These are phyloP conservation scores for Pyronema domesticum DNA, from an alignment of 495 filamentous ascomycete genomes.

Conservation along the genomic window DNA sequence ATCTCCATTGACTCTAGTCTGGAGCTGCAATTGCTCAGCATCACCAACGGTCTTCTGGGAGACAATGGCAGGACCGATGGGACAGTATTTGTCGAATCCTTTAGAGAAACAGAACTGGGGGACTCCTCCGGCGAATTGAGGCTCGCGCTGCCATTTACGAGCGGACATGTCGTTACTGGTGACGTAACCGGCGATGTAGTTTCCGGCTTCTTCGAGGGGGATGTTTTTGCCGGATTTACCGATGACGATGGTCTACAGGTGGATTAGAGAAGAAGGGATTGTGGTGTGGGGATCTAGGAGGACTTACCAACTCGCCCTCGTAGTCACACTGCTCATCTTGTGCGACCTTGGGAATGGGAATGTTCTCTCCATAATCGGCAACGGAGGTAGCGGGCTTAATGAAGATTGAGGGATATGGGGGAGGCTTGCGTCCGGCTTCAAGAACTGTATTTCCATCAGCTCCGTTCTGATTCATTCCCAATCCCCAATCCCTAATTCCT, in stretches of 20 bases:
- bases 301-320: slow-evolving; percentile 49
- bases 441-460: background rate
- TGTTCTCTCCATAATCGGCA: slow-evolving; percentile 34
- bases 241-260: slow-evolving; percentile 41
- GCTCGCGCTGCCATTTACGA: slow-evolving; percentile 50
- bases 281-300: too few species aligned
- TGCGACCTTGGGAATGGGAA: slow-evolving; percentile 16
- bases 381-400: slow-evolving; percentile 66
- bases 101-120: slow-evolving; percentile 71
- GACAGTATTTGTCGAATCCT: slow-evolving; percentile 80
- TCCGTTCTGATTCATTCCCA: too few species aligned
- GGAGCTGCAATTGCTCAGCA: slow-evolving; percentile 42
- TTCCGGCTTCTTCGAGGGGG: slow-evolving; percentile 44
- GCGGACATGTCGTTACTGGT: slow-evolving; percentile 73
- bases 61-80: slow-evolving; percentile 66
- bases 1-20: slow-evolving; percentile 49
- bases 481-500: too few species aligned
- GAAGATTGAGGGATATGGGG: slow-evolving; percentile 62
- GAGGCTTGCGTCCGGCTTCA: slow-evolving; percentile 50
- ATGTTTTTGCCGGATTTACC: slow-evolving; percentile 54
- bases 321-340: slow-evolving; percentile 48
- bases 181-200: slow-evolving; percentile 63
- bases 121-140: slow-evolving; percentile 37
- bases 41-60: slow-evolving; percentile 37
- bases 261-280: too few species aligned